phyloP scores from a whole-genome alignment of 305 asterid species.

The Solanum hybrid region DNA sequence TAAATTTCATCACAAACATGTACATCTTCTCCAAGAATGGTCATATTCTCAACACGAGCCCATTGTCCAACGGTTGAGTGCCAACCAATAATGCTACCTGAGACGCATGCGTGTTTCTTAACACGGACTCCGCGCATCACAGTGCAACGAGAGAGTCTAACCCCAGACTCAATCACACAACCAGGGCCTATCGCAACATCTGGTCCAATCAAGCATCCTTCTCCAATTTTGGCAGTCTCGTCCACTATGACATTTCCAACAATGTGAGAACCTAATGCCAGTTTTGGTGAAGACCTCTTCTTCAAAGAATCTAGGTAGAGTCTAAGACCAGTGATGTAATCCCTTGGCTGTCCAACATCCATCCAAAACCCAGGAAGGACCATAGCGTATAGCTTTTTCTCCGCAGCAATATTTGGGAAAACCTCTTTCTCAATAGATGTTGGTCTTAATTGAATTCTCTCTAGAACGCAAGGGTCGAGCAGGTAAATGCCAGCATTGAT shows the following conservation, averaged over 20 bases:
- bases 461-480: constrained; percentile 72
- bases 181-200: constrained; percentile 89
- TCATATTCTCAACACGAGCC: constrained; percentile 97
- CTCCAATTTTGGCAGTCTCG: constrained; percentile 81
- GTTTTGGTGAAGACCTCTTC: constrained; percentile 55
- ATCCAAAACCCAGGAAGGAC: constrained; percentile 90
- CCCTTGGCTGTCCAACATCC: constrained; percentile 94
- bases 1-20: constrained; percentile 84
- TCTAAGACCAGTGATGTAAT: constrained; percentile 71
- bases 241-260: constrained; percentile 83
- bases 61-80: constrained; percentile 91
- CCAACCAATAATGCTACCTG: constrained; percentile 87
- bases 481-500: constrained; percentile 91
- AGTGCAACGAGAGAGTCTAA: constrained; percentile 84
- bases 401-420: constrained; percentile 73
- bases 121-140: constrained; percentile 86
- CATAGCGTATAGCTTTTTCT: constrained; percentile 64
- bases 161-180: constrained; percentile 75
- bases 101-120: constrained; percentile 77
- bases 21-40: constrained; percentile 87
- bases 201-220: constrained; percentile 90
- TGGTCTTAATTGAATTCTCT: constrained; percentile 67
- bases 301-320: constrained; percentile 70
- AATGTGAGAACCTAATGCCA: constrained; percentile 60
- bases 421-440: constrained; percentile 85